These are phyloP conservation scores for Gymnopus androsaceus DNA, from an alignment of 1,284 basidiomycete species.

Conservation along the genomic window DNA sequence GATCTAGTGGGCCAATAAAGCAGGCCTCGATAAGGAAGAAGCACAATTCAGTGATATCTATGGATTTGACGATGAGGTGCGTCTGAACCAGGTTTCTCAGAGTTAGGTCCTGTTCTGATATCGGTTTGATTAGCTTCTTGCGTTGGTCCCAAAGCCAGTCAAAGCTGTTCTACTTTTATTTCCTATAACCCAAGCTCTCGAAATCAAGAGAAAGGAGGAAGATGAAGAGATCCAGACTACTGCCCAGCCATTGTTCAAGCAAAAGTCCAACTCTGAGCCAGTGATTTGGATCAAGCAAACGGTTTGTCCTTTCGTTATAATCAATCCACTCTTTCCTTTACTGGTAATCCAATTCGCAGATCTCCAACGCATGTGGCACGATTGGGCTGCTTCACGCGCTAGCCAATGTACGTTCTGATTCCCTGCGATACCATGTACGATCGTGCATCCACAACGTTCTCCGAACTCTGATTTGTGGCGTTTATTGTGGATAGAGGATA, in stretches of 20 bases:
- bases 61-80: slow-evolving; percentile 75
- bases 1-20: slow-evolving; percentile 74
- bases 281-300: slow-evolving; percentile 19
- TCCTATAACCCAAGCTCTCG: slow-evolving; percentile 14
- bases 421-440: too few species aligned
- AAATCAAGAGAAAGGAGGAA: slow-evolving; percentile 13
- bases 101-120: not conserved
- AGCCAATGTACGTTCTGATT: slow-evolving; percentile 56
- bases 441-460: too few species aligned
- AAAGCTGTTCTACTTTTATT: slow-evolving; percentile 17
- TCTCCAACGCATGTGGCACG: slow-evolving; percentile 87
- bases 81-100: not conserved
- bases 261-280: too few species aligned
- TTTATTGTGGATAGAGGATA: not conserved
- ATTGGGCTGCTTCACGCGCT: slow-evolving; percentile 85
- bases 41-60: slow-evolving; percentile 80
- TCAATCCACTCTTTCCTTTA: not conserved
- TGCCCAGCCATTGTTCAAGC: too few species aligned
- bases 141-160: slow-evolving; percentile 16
- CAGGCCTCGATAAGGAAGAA: slow-evolving; percentile 63
- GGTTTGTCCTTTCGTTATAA: not conserved
- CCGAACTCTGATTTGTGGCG: not conserved
- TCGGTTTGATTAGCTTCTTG: slow-evolving; percentile 11
- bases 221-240: slow-evolving; percentile 16
- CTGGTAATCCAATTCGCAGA: slow-evolving; percentile 46